These are phyloP conservation scores for Evansstolkia leycettana DNA, from an alignment of 495 filamentous ascomycete species.

Conservation along the genomic window DNA sequence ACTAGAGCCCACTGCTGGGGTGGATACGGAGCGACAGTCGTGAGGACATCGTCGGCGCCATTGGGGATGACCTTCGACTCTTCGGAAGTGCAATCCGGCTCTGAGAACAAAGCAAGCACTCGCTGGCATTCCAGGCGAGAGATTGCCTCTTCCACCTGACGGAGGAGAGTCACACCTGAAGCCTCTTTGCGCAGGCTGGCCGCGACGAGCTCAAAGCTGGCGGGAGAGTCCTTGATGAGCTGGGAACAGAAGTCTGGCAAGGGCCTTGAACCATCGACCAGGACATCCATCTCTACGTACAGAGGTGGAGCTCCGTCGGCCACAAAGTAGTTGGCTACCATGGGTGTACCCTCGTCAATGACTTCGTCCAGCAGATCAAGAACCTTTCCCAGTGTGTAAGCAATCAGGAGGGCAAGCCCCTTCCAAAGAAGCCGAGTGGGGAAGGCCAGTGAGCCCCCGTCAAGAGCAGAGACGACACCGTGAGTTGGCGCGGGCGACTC, in stretches of 20 bases:
- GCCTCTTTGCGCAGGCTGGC: background rate
- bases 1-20: conserved; percentile 1
- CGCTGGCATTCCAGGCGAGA: conserved; percentile 1
- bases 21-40: background rate
- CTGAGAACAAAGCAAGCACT: background rate
- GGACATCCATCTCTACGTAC: conserved; percentile 1
- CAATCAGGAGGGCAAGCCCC: background rate
- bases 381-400: conserved; percentile 2
- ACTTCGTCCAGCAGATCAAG: background rate
- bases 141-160: background rate
- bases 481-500: background rate
- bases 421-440: background rate
- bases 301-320: background rate
- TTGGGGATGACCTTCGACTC: background rate
- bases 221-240: background rate
- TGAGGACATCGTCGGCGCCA: background rate
- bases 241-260: background rate
- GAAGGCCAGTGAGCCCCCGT: background rate
- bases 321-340: conserved; percentile 1
- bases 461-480: background rate
- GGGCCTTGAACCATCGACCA: background rate
- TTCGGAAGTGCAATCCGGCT: background rate
- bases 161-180: background rate
- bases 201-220: background rate
- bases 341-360: background rate